Base-by-base conservation (phyloP, 192 early-diverging fungal genomes). In the Podila clonocystis region DNA sequence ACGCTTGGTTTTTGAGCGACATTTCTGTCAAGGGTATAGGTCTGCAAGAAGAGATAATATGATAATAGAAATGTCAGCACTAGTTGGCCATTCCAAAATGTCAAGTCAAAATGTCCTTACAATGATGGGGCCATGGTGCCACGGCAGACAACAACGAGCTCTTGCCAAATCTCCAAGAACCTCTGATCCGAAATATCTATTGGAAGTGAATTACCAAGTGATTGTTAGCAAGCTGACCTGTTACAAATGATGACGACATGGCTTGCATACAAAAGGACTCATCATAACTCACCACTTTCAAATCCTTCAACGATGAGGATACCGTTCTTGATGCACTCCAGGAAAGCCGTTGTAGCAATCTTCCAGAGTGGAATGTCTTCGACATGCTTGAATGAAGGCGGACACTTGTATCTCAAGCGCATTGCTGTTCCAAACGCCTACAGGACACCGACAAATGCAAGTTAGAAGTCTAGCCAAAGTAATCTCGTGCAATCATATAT, bases 371-470 rank as follows among this genome's bases (percentile, higher is more conserved):
- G 90, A 6, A 87, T 82, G 55, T 91, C 88, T 68, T 88, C 85
- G 11, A 91, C 89, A 72, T 93, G 91, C 48, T 84, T 88, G 26
- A 85, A 91, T 11, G 91, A 87, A n/a, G 84, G 72, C 15, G 95
- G 94, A 52, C 95, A 94, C 19, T 92, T 87, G 72, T 94, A 92
- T 69, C 93, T 92, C 11, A 90, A 79, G 50, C 86, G 82, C 93
- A 96, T 93, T 0, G 93, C 89, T 19, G 93, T 73, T 13, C 92
- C 91, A 73, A 94, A 82, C 6, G 86, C 84, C 75, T 88, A 82
- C 2, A 84, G 3, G 17, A 15, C 41, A 15, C 41, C 41, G 13
- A 15, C 4, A 45, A 45, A 45, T 45, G 41, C 11, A 45, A 45
- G 41, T 45, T 45, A 45, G 2, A 15, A 45, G 13, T 17, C 41